Percentiles rank a stretch among this genome's conserved stretches.
phyloP scores from a whole-genome alignment of 345 rosid species.

The Firmiana major region DNA sequence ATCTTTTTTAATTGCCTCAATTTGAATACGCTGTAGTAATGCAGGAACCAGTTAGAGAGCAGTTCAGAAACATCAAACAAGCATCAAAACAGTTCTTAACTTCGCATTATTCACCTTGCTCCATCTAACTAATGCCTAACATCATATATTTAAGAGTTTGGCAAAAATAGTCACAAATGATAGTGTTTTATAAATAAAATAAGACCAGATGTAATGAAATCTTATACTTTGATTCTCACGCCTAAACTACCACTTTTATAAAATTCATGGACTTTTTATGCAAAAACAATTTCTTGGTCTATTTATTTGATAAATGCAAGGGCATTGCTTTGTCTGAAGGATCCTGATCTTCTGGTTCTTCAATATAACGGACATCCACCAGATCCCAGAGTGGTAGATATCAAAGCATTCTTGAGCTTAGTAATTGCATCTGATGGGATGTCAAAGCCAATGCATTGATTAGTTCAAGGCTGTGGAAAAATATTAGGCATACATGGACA shows the following conservation, averaged over 20 bases:
- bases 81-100: constrained; percentile 6
- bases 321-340: neutral
- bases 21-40: constrained; percentile 69
- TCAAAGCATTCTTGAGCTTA: neutral
- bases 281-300: neutral
- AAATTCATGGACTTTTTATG: neutral
- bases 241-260: neutral
- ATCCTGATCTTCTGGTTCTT: neutral
- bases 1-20: constrained; percentile 56
- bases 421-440: neutral
- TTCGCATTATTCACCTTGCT: constrained; percentile 1
- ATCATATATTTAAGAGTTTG: neutral
- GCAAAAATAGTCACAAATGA: neutral
- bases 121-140: constrained; percentile 7
- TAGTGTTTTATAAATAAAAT: neutral
- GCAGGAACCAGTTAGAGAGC: constrained; percentile 13
- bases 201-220: neutral
- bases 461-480: neutral
- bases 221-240: constrained; percentile 1
- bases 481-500: neutral
- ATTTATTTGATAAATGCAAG: neutral
- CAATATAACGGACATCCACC: neutral
- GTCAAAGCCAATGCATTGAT: neutral
- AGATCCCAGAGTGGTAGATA: neutral
- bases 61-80: neutral